These are phyloP conservation scores for Achaetomiella virescens DNA, from an alignment of 495 filamentous ascomycete species.

Conservation along the genomic window DNA sequence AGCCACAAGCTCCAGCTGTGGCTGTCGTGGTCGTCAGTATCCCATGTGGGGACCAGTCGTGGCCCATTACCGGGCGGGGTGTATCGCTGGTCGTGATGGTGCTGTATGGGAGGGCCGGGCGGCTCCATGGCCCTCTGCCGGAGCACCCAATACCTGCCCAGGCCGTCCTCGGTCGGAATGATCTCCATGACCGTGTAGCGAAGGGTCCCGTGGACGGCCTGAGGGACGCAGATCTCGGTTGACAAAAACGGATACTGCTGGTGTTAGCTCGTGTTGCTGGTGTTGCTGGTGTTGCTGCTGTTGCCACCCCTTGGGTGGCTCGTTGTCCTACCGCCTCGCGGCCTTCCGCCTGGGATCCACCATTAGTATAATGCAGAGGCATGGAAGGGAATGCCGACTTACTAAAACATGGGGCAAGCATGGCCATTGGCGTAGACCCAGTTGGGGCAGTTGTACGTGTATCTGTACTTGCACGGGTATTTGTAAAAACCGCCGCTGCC, in stretches of 20 bases:
- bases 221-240: constrained; percentile 35
- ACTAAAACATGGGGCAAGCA: constrained; percentile 51
- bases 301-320: background rate
- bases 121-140: constrained; percentile 21
- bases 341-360: constrained; percentile 36
- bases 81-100: constrained; percentile 34
- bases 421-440: constrained; percentile 58
- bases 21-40: background rate
- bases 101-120: constrained; percentile 17
- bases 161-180: constrained; percentile 26
- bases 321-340: constrained; percentile 36
- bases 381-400: constrained; percentile 22
- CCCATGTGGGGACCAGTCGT: constrained; percentile 9
- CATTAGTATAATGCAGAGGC: background rate
- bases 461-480: constrained; percentile 57
- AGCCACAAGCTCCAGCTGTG: background rate
- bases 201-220: constrained; percentile 37
- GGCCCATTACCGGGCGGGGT: constrained; percentile 24
- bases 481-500: constrained; percentile 54
- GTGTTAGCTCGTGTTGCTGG: background rate
- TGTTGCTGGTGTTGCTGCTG: background rate
- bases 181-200: constrained; percentile 43
- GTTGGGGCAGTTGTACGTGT: constrained; percentile 51
- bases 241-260: constrained; percentile 7
- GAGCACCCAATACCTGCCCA: constrained; percentile 30